These are phyloP conservation scores for Hortiboletus flavorubellus DNA, from an alignment of 768 basidiomycete species.

Conservation along the genomic window DNA sequence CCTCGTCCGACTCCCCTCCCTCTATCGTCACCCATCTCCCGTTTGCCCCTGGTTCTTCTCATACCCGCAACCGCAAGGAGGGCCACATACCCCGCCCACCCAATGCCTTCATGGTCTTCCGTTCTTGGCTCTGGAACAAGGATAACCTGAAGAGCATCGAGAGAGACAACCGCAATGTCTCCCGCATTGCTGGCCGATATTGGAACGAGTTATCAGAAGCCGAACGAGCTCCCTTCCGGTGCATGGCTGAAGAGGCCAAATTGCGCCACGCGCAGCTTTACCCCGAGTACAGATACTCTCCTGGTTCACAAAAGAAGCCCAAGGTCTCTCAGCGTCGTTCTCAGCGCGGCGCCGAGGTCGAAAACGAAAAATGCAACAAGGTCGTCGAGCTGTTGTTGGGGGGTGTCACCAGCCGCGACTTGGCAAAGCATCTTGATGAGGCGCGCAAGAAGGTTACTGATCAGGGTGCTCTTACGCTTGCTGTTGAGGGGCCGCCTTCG, in stretches of 20 bases:
- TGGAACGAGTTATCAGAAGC: slow-evolving; percentile 57
- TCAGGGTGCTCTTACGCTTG: background rate
- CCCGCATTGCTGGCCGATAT: slow-evolving; percentile 61
- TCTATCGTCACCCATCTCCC: slow-evolving; percentile 25
- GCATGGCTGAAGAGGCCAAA: slow-evolving; percentile 46
- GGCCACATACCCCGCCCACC: slow-evolving; percentile 71
- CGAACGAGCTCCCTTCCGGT: slow-evolving; percentile 46
- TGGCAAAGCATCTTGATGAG: slow-evolving; percentile 21
- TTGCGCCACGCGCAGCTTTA: slow-evolving; percentile 46
- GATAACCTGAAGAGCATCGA: slow-evolving; percentile 50
- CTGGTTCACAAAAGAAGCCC: slow-evolving; percentile 34
- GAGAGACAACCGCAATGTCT: slow-evolving; percentile 70
- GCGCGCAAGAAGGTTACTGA: background rate
- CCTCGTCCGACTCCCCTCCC: slow-evolving; percentile 16
- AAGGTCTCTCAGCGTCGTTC: slow-evolving; percentile 34
- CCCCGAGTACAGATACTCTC: slow-evolving; percentile 63
- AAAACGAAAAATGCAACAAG: slow-evolving; percentile 38
- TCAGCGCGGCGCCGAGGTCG: slow-evolving; percentile 30
- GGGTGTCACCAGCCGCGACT: slow-evolving; percentile 33
- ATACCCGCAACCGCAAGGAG: slow-evolving; percentile 38
- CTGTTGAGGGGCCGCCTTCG: background rate
- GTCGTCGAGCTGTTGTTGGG: slow-evolving; percentile 36
- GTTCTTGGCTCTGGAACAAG: slow-evolving; percentile 61
- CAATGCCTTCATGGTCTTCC: slow-evolving; percentile 85
- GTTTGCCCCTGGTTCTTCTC: slow-evolving; percentile 35